A percentile compares a stretch with the other conserved stretches of the same genome.
Conservation (phyloP, 495 filamentous ascomycete genomes). For the Mycothermus thermophilus region DNA sequence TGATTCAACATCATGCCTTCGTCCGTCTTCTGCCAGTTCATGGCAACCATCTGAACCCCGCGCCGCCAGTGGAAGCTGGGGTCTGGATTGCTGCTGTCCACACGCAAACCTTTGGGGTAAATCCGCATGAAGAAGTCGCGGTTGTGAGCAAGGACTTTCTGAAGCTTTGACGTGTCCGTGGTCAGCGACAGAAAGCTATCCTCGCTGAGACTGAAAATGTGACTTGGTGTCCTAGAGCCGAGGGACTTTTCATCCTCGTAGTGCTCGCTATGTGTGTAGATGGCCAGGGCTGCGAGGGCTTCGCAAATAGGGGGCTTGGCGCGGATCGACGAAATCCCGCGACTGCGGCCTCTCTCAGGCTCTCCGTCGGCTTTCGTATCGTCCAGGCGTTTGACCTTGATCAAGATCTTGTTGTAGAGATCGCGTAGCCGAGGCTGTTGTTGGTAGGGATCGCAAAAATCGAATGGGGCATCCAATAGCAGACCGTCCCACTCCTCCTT, state of each 20-base stretch:
- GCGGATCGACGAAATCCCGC: constrained; percentile 19
- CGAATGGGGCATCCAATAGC: constrained; percentile 46
- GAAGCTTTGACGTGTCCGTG: constrained; percentile 18
- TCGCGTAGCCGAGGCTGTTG: constrained; percentile 55
- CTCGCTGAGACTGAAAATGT: constrained; percentile 80
- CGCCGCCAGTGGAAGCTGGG: constrained; percentile 73
- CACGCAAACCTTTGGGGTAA: constrained; percentile 66
- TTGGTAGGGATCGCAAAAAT: constrained; percentile 31
- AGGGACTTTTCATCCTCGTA: constrained; percentile 49
- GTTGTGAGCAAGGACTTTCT: constrained; percentile 67
- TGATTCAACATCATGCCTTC: constrained; percentile 91
- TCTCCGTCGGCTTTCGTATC: constrained; percentile 18
- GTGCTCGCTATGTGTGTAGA: constrained; percentile 75
- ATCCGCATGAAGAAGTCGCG: constrained; percentile 74
- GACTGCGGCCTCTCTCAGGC: constrained; percentile 12
- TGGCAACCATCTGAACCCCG: constrained; percentile 81
- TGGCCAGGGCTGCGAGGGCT: constrained; percentile 54
- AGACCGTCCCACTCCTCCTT: constrained; percentile 63
- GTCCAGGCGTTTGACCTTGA: constrained; percentile 72
- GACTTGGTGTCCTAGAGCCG: constrained; percentile 49
- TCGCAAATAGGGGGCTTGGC: constrained; percentile 50
- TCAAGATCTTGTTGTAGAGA: constrained; percentile 64
- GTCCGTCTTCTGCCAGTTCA: constrained; percentile 89
- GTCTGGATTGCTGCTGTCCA: constrained; percentile 76
- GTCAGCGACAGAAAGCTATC: constrained; percentile 50